Percentiles rank a stretch among this genome's conserved stretches.
Evolutionary conservation across 2,329 filamentous ascomycete species (phyloP).

Genomic region (Drechslerella dactyloides): DNA sequence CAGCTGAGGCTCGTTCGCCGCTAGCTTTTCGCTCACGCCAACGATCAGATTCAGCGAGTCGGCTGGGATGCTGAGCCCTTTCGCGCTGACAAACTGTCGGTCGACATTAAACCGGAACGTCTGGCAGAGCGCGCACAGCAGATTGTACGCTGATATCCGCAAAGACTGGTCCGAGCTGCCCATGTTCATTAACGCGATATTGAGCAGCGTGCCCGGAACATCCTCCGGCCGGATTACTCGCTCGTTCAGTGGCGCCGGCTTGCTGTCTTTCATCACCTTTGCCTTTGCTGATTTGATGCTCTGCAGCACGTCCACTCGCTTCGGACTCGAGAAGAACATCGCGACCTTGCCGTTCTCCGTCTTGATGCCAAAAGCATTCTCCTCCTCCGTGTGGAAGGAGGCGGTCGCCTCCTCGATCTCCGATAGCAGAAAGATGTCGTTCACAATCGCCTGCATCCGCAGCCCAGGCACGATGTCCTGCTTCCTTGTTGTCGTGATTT

Average conservation of each 20-base stretch:
- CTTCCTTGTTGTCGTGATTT: conserved; percentile 72
- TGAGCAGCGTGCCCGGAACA: conserved; percentile 72
- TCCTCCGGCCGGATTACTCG: conserved; percentile 72
- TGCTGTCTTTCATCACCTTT: conserved; percentile 69
- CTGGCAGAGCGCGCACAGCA: conserved; percentile 70
- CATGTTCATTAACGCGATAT: conserved; percentile 71
- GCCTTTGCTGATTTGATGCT: conserved; percentile 69
- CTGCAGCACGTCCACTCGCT: conserved; percentile 69
- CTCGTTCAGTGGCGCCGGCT: conserved; percentile 68
- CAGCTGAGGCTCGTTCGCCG: conserved; percentile 69
- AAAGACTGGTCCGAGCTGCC: conserved; percentile 68
- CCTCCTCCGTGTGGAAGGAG: conserved; percentile 70
- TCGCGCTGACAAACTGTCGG: conserved; percentile 68
- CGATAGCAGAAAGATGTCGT: conserved; percentile 72
- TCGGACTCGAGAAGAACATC: conserved; percentile 74
- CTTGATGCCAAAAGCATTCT: conserved; percentile 70
- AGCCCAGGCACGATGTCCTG: conserved; percentile 71
- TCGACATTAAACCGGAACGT: conserved; percentile 72
- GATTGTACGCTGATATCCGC: conserved; percentile 70
- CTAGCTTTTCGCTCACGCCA: conserved; percentile 69
- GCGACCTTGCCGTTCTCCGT: conserved; percentile 73
- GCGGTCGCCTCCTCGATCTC: conserved; percentile 71
- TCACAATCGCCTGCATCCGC: conserved; percentile 69
- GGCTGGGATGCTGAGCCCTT: conserved; percentile 66
- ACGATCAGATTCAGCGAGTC: conserved; percentile 71